Base-by-base conservation (phyloP, 805 yeast genomes). In the Kodamaea jinghongensis region DNA sequence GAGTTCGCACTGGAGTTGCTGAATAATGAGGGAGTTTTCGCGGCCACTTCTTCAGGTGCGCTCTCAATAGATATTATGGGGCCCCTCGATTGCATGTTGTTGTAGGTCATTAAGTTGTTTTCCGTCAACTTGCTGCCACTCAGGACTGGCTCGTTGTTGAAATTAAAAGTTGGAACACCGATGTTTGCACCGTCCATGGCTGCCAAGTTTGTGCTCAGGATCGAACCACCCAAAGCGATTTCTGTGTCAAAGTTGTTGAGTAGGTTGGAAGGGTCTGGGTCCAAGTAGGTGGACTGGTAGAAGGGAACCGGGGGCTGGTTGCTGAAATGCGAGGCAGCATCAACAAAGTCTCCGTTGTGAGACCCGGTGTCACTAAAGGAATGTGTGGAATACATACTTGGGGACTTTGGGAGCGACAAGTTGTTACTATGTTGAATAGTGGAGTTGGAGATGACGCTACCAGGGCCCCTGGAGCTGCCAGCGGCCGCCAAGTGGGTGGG, bases 1-100 rank as follows among this genome's bases (percentile, higher is more conserved):
- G 68, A 62, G 44, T 60, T 61, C 23, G 59, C 63, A 15, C 68
- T 61, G 1, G 83, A 73, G 43, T 74, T 70, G 35, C 78, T 70
- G 54, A 79, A 79, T 11, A 79, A 56, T 0, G 83, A 78, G 0
- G 83, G 83, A 0, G 82, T 78, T 29, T 59, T 63, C 3, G 71
- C 71, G 2, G 58, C 59, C 5, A 62, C 55, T 6, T 52, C 60
- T n/a, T 70, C 72, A 4, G 76, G 67, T 2, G 68, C 51, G 17
- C 41, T 52, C 2, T 56, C 54, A 27, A 54, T 54, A 22, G 58
- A 49, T 17, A 51, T 49, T 16, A 47, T 48, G 17, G 48, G 46
- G 20, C 45, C 46, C 34, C 33, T 17, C 37, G 42, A 5, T 23
- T 35, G 31, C 39, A 46, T 13, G 7, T 52, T 46, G 34, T 42